Evolutionary conservation across 371 early-diverging fungal genomes (phyloP).

Genomic region (Actinomucor elegans): DNA sequence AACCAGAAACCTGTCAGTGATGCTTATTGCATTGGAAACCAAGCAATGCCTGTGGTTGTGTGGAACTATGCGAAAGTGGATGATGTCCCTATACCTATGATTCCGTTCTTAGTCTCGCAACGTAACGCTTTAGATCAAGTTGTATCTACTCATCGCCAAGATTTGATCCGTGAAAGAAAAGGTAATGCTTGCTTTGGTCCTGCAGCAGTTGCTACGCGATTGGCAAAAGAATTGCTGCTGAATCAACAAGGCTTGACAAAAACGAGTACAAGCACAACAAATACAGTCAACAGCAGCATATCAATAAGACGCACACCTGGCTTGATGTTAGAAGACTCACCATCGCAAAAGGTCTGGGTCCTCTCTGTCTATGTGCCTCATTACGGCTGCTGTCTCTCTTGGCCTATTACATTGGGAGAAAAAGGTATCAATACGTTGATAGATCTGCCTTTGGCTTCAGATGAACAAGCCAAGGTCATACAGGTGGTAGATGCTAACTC

Average conservation of each 20-base stretch:
- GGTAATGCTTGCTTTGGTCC: constrained; percentile 82
- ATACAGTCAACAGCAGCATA: neutral
- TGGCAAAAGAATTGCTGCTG: too few relatives aligned
- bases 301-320: neutral
- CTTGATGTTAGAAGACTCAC: too few relatives aligned
- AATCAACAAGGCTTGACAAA: too few relatives aligned
- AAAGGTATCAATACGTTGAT: constrained; percentile 60
- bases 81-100: constrained; percentile 54
- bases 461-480: constrained; percentile 1
- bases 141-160: constrained; percentile 54
- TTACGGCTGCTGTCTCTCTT: constrained; percentile 60
- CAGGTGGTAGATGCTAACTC: neutral
- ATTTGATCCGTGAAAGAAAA: constrained; percentile 71
- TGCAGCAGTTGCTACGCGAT: constrained; percentile 63
- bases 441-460: constrained; percentile 43
- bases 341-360: constrained; percentile 57
- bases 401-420: constrained; percentile 62
- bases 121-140: constrained; percentile 41
- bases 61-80: constrained; percentile 72
- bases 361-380: constrained; percentile 60
- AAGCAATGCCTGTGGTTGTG: constrained; percentile 66
- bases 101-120: constrained; percentile 48
- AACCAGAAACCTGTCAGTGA: neutral
- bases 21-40: constrained; percentile 75
- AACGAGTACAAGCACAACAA: too few relatives aligned